Percentiles rank a stretch among this genome's conserved stretches.
These are phyloP conservation scores for Eucalyptus cloeziana DNA, from an alignment of 345 rosid genomes.

Conservation along the genomic window DNA sequence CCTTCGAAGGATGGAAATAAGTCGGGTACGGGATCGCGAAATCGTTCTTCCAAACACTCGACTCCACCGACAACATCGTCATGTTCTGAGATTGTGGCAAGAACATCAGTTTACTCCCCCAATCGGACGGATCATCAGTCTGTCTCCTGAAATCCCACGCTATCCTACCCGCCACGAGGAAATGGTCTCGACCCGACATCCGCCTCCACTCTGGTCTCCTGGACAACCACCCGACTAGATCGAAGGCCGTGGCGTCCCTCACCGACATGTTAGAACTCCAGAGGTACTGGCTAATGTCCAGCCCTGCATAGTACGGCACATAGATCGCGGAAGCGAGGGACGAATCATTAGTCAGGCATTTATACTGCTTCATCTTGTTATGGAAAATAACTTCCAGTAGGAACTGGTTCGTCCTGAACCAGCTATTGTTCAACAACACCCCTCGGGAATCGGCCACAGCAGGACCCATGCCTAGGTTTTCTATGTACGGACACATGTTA, in stretches of 20 bases:
- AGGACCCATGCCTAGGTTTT: constrained; percentile 47
- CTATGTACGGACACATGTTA: constrained; percentile 48
- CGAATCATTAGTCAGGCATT: constrained; percentile 43
- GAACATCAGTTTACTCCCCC: constrained; percentile 68
- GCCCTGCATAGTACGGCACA: constrained; percentile 60
- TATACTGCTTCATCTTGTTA: constrained; percentile 38
- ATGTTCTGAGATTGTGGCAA: constrained; percentile 47
- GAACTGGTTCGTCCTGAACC: constrained; percentile 62
- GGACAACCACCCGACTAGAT: constrained; percentile 33
- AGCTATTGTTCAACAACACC: constrained; percentile 25
- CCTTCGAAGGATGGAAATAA: constrained; percentile 41
- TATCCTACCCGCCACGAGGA: constrained; percentile 56
- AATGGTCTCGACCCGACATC: constrained; percentile 58
- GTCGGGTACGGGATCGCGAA: constrained; percentile 59
- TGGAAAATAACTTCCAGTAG: constrained; percentile 59
- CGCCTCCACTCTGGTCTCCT: constrained; percentile 37
- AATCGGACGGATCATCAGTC: constrained; percentile 37
- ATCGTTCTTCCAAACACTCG: constrained; percentile 60
- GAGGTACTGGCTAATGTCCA: constrained; percentile 43
- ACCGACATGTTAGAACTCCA: constrained; percentile 34
- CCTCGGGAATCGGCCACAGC: constrained; percentile 14
- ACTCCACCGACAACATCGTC: constrained; percentile 53
- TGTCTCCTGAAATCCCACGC: constrained; percentile 71
- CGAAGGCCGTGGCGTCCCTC: constrained; percentile 36
- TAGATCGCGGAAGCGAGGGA: constrained; percentile 49